These are phyloP conservation scores for Umbelopsis isabellina DNA, from an alignment of 192 early-diverging fungal genomes.

Conservation along the genomic window DNA sequence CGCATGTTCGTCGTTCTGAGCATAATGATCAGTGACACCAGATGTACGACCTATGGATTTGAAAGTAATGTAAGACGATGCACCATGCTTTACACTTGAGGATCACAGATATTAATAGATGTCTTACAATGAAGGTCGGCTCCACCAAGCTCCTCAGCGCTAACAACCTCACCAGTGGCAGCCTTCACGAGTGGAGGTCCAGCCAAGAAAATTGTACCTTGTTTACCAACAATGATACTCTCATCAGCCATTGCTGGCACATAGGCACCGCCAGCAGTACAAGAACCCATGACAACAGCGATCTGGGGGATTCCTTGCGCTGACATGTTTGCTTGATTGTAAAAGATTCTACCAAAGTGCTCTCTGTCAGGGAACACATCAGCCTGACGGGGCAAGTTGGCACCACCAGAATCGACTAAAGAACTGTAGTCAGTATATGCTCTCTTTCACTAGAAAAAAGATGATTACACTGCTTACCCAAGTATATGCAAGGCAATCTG, in stretches of 20 bases:
- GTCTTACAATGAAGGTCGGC: slow-evolving; percentile 91
- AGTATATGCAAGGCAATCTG: slow-evolving; percentile 90
- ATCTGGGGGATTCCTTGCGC: slow-evolving; percentile 88
- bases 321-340: slow-evolving; percentile 84
- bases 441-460: background rate
- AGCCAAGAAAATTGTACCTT: slow-evolving; percentile 96
- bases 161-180: slow-evolving; percentile 93
- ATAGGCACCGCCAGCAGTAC: slow-evolving; percentile 97
- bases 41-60: slow-evolving; percentile 65
- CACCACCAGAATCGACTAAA: slow-evolving; percentile 91
- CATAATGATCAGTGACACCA: slow-evolving; percentile 95
- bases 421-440: background rate
- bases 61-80: background rate
- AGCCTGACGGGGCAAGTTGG: slow-evolving; percentile 90
- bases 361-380: slow-evolving; percentile 96
- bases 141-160: slow-evolving; percentile 93
- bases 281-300: slow-evolving; percentile 96
- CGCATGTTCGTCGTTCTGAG: slow-evolving; percentile 86
- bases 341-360: slow-evolving; percentile 96
- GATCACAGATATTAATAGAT: no score
- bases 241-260: slow-evolving; percentile 99
- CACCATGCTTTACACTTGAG: background rate
- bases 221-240: slow-evolving; percentile 92
- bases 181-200: slow-evolving; percentile 96
- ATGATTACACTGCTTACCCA: slow-evolving; percentile 43